Conservation (phyloP, 2,329 filamentous ascomycete species). For the Phaeoacremonium minimum region DNA sequence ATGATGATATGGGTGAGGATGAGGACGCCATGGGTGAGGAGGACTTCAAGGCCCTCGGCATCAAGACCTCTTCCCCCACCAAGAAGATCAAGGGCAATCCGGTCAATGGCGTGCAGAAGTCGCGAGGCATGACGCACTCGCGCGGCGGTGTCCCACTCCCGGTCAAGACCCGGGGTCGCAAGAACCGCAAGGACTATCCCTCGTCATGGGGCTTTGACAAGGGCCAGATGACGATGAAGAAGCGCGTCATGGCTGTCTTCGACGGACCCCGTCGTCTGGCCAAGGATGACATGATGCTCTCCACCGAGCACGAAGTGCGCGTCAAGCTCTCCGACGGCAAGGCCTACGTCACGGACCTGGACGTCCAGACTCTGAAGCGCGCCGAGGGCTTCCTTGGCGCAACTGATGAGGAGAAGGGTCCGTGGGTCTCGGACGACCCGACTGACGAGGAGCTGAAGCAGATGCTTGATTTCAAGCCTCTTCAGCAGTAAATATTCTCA, state of each 20-base stretch:
- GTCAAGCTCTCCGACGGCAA: conserved; percentile 72
- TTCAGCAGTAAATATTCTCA: neutral
- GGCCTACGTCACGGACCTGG: conserved; percentile 86
- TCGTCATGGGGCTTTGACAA: conserved; percentile 89
- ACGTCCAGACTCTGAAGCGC: conserved; percentile 82
- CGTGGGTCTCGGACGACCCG: conserved; percentile 73
- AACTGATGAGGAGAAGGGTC: conserved; percentile 81
- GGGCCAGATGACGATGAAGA: conserved; percentile 97
- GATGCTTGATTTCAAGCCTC: conserved; percentile 51
- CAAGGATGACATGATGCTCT: conserved; percentile 99
- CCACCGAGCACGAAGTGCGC: conserved; percentile 89
- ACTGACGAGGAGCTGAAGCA: conserved; percentile 55
- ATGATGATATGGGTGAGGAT: conserved; percentile 42
- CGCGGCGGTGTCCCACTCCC: conserved; percentile 63
- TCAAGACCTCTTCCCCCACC: conserved; percentile 38
- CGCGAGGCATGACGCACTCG: conserved; percentile 71
- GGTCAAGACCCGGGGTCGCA: conserved; percentile 63
- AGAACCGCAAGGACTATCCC: conserved; percentile 91
- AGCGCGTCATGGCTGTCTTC: conserved; percentile 89
- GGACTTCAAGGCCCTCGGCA: conserved; percentile 40
- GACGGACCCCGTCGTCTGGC: conserved; percentile 82
- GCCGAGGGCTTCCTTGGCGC: conserved; percentile 80
- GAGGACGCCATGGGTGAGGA: conserved; percentile 61
- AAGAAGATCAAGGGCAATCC: conserved; percentile 55
- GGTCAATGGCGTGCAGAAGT: conserved; percentile 57